These are phyloP conservation scores for Oryza officinalis DNA, from an alignment of 176 grass and related monocot species.

Conservation along the genomic window DNA sequence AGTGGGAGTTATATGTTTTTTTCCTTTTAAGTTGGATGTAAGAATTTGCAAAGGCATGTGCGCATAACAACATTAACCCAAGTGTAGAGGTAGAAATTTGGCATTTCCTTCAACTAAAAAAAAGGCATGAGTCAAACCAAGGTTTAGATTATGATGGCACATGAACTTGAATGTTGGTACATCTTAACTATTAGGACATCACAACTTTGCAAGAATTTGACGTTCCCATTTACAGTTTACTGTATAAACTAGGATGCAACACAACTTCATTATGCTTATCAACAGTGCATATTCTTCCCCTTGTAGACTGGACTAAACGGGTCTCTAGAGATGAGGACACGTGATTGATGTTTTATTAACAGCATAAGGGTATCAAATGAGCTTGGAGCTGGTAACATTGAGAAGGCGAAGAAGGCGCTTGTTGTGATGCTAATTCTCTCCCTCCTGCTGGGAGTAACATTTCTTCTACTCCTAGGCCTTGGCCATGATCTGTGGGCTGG, in stretches of 20 bases:
- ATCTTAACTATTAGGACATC: background rate
- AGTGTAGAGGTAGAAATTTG: background rate
- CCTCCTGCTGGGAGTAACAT: no score
- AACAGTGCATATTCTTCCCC: background rate
- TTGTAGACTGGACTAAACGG: constrained; percentile 47
- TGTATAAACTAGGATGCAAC: background rate
- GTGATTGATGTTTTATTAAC: no score
- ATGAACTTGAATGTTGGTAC: background rate
- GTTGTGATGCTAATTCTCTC: no score
- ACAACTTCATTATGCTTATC: background rate
- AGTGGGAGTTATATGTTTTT: background rate
- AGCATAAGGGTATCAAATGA: no score
- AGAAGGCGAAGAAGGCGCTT: no score
- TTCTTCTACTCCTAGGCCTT: no score
- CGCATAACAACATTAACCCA: background rate
- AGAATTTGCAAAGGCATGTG: background rate
- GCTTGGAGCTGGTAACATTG: no score
- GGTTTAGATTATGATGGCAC: background rate
- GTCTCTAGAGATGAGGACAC: no score
- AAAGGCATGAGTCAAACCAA: background rate
- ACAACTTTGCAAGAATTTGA: background rate
- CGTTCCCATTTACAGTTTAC: background rate
- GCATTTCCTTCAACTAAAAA: background rate
- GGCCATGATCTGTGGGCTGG: no score
- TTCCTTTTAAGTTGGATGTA: background rate